Base-by-base conservation (phyloP, 305 asterid species). In the Fraxinus ornus region DNA sequence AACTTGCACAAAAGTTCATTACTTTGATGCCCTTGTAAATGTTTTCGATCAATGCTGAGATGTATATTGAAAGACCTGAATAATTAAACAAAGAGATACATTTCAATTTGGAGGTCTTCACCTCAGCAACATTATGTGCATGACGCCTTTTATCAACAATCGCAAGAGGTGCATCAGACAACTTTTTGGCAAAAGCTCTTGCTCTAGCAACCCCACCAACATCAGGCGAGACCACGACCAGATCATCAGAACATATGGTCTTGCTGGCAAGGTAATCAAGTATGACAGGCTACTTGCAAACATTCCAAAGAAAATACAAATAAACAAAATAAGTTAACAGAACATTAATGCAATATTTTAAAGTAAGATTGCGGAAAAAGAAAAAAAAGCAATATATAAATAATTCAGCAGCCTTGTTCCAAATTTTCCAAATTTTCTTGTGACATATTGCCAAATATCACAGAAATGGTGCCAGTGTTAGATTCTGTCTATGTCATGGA, bases 181-280 rank as follows among this genome's bases (percentile, higher is more conserved):
- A 86, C 85, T 95, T 95, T 85, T 95, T 95, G 82, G 98, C 98
- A 87, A 95, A 95, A 80, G 96, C 95, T 88, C 98, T 90, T 72
- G 98, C 98, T 86, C 98, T 91, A 83, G 98, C 96, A 86, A 95
- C 98, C 78, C 98, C 98, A 36, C 98, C 98, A 86, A 95, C 98
- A 88, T 95, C 98, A 5, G 98, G 98, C 79, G 98, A 95, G 84
- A 95, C 98, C 90, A 95, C 98, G 79, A 95, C 96, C 88, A 95
- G 85, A 85, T 95, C 98, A 85, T 93, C 97, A 49, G 91, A 89
- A 84, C 90, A 89, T 86, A 93, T 92, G 77, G 84, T 92, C 94
- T 95, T 95, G 92, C 98, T 95, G 88, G 98, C 98, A 78, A 95
- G 97, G 88, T 95, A 95, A 91, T 95, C 98, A 87, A 95, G 98